Conservation (phyloP, 345 rosid species). For the Hevea brasiliensis region DNA sequence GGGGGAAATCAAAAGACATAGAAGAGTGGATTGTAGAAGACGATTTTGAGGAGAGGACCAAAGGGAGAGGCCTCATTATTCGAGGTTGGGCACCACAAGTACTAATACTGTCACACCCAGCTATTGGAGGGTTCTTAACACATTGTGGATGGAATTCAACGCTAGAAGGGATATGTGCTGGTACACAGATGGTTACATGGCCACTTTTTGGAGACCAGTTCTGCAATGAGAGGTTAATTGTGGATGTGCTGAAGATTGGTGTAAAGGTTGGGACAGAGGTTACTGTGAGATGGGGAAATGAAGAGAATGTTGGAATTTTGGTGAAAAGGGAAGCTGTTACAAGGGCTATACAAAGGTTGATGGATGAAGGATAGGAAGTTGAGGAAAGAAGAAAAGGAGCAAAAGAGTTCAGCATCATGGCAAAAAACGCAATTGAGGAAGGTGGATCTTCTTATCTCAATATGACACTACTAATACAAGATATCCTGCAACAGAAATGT, state of each 20-base stretch:
- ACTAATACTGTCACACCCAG: neutral
- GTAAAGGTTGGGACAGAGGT: conserved; percentile 1
- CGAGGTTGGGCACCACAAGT: conserved; percentile 3
- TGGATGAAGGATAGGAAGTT: conserved; percentile 6
- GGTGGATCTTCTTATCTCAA: no score
- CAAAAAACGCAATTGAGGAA: no score
- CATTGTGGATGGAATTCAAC: neutral
- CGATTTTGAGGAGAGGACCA: neutral
- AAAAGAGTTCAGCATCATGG: neutral
- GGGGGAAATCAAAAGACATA: neutral
- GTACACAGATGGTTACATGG: conserved; percentile 13
- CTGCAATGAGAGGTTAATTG: conserved; percentile 5
- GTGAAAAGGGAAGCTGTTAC: conserved; percentile 7
- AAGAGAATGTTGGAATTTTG: conserved; percentile 11
- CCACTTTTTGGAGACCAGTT: conserved; percentile 17
- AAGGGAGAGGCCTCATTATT: no score
- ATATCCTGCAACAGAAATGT: no score
- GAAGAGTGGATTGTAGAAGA: neutral
- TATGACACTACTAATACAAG: no score
- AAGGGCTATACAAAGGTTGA: neutral
- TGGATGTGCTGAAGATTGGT: conserved; percentile 9
- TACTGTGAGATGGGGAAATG: conserved; percentile 9
- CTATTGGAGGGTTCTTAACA: conserved; percentile 2
- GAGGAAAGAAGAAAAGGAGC: conserved; percentile 12
- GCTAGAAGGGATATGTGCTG: neutral